Evolutionary conservation across 1,284 basidiomycete genomes (phyloP).

Genomic region (Leccinum griseonigrum): DNA sequence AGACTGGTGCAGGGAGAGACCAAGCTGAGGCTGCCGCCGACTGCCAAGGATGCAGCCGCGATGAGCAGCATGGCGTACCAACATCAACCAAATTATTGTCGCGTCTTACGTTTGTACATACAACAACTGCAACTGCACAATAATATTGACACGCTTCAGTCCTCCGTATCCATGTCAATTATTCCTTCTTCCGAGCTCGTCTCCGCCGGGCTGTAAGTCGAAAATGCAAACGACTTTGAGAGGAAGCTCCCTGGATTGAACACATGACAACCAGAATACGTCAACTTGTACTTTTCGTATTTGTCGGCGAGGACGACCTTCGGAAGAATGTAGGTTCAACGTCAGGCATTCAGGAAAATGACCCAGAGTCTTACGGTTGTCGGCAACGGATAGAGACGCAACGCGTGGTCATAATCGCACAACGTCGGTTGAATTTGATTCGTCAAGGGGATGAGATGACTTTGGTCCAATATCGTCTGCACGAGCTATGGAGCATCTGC

Average conservation of each 20-base stretch:
- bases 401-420: conserved; percentile 89
- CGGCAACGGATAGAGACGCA: conserved; percentile 94
- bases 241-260: conserved; percentile 96
- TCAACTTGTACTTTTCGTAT: conserved; percentile 94
- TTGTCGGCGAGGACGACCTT: conserved; percentile 96
- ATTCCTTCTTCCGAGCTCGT: conserved; percentile 71
- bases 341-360: neutral
- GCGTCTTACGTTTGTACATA: neutral
- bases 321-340: conserved; percentile 10
- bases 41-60: conserved; percentile 8
- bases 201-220: conserved; percentile 83
- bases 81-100: conserved; percentile 20
- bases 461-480: conserved; percentile 90
- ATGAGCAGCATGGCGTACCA: conserved; percentile 19
- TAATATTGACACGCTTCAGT: conserved; percentile 15
- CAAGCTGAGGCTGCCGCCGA: neutral
- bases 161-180: conserved; percentile 37
- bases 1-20: conserved; percentile 1
- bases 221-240: conserved; percentile 77
- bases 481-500: conserved; percentile 62
- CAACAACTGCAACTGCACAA: neutral
- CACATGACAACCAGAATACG: conserved; percentile 98
- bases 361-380: conserved; percentile 61
- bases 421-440: conserved; percentile 83
- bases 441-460: conserved; percentile 85